A percentile compares a stretch with the other conserved stretches of the same genome.
These are phyloP conservation scores for Agrocybe chaxingu DNA, from an alignment of 768 basidiomycete species.

Conservation along the genomic window DNA sequence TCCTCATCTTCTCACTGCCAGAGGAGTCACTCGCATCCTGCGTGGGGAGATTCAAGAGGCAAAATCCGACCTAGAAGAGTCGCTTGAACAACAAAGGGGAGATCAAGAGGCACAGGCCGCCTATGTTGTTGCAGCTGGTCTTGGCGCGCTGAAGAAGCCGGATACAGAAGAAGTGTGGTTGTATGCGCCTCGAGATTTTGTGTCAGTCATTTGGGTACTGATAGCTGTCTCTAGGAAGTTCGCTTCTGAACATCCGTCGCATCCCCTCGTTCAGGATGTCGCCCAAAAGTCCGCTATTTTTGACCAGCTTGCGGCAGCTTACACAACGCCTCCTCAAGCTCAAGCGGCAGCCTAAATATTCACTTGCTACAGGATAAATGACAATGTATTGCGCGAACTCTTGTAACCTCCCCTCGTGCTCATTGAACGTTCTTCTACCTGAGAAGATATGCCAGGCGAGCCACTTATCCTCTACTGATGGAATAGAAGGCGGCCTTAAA, in stretches of 20 bases:
- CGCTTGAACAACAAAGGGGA: slow-evolving; percentile 52
- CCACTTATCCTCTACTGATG: too few relatives aligned
- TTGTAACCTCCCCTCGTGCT: too few relatives aligned
- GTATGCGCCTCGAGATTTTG: slow-evolving; percentile 39
- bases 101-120: slow-evolving; percentile 72
- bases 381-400: too few relatives aligned
- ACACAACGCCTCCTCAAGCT: slow-evolving; percentile 50
- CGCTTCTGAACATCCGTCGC: slow-evolving; percentile 50
- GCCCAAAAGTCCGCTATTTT: slow-evolving; percentile 59
- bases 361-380: slow-evolving; percentile 1
- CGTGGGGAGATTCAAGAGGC: slow-evolving; percentile 72
- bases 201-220: slow-evolving; percentile 1
- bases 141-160: slow-evolving; percentile 52
- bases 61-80: slow-evolving; percentile 79
- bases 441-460: too few relatives aligned
- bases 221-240: slow-evolving; percentile 30
- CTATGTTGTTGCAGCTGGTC: slow-evolving; percentile 57
- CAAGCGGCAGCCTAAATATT: slow-evolving; percentile 11
- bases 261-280: slow-evolving; percentile 71
- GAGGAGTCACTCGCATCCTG: slow-evolving; percentile 76
- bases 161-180: slow-evolving; percentile 69
- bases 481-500: too few relatives aligned
- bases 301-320: slow-evolving; percentile 58
- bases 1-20: slow-evolving; percentile 71
- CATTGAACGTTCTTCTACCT: too few relatives aligned